Evolutionary conservation across 345 rosid genomes (phyloP).

Genomic region (Dipteronia sinensis): DNA sequence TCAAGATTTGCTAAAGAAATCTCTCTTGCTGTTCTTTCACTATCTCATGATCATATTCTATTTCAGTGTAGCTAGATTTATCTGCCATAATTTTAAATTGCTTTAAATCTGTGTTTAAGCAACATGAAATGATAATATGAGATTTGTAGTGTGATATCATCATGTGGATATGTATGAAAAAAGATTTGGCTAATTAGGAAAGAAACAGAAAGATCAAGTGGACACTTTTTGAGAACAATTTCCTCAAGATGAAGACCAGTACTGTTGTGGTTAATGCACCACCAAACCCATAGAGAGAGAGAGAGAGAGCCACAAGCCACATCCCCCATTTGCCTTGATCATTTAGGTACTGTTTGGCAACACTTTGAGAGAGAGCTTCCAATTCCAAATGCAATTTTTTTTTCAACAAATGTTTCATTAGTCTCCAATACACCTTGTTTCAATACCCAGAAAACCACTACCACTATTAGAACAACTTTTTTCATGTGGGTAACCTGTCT

Average conservation of each 20-base stretch:
- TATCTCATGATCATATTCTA: neutral
- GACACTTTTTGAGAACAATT: constrained; percentile 34
- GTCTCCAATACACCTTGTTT: neutral
- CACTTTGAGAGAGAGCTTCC: constrained; percentile 24
- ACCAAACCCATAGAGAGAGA: constrained; percentile 16
- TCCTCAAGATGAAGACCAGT: constrained; percentile 25
- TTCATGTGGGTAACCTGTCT: constrained; percentile 15
- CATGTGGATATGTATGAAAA: constrained; percentile 1
- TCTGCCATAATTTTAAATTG: constrained; percentile 16
- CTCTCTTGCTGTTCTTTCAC: neutral
- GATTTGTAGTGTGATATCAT: constrained; percentile 18
- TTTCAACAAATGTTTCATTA: constrained; percentile 9
- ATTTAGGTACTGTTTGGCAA: no score
- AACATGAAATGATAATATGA: constrained; percentile 8
- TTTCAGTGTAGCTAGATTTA: constrained; percentile 11
- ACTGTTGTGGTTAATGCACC: constrained; percentile 1
- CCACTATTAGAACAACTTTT: constrained; percentile 7
- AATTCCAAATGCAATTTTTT: constrained; percentile 13
- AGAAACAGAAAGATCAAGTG: constrained; percentile 37
- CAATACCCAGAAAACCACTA: neutral
- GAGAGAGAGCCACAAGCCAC: no score
- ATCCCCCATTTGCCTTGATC: constrained; percentile 11
- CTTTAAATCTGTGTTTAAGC: neutral
- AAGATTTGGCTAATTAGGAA: constrained; percentile 13
- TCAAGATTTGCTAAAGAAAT: neutral